Base-by-base conservation (phyloP, 441 rosid genomes). In the Euphorbia celastroides region DNA sequence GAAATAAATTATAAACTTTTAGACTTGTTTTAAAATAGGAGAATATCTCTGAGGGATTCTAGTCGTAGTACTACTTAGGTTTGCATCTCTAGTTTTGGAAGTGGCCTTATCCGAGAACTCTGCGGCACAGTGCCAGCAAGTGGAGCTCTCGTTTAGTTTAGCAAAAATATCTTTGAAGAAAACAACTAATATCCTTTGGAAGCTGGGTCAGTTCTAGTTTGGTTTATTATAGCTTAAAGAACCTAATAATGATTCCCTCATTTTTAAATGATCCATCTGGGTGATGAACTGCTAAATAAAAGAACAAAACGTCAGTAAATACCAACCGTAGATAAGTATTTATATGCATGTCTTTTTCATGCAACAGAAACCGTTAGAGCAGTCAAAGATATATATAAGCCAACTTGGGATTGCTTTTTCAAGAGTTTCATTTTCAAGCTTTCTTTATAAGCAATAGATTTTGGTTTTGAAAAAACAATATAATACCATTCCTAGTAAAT, bases 121-220 rank as follows among this genome's bases (percentile, higher is more conserved):
- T n/a, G n/a, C n/a, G n/a, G n/a, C n/a, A 19, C 20, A 48, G 17
- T 5, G 16, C 52, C 52, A 14, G 54, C 22, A 17, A 16, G 54
- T 48, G 54, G 54, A 48, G 22, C 54, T 7, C n/a, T 51, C 12
- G 0, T 19, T 54, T 5, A 12, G 0, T 27, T 34, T n/a, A 14
- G 34, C 52, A 56, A 50, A 73, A 73, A 79, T 71, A 74, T 76
- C 77, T 55, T n/a, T 44, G n/a, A 58, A 54, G 71, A n/a, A 62
- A 70, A 59, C 60, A 70, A 50, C 63, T 48, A 17, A 7, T 23
- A 46, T 44, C 46, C 46, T n/a, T 62, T 62, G 42, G 61, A 17
- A 17, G 41, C 30, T 46, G 6, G 23, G 62, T 51, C 62, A 38
- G 34, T 65, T 71, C 34, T 52, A 50, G 32, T 65, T 67, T 57